phyloP scores from a whole-genome alignment of 306 rosid genomes.

The Cajanus cajan region DNA sequence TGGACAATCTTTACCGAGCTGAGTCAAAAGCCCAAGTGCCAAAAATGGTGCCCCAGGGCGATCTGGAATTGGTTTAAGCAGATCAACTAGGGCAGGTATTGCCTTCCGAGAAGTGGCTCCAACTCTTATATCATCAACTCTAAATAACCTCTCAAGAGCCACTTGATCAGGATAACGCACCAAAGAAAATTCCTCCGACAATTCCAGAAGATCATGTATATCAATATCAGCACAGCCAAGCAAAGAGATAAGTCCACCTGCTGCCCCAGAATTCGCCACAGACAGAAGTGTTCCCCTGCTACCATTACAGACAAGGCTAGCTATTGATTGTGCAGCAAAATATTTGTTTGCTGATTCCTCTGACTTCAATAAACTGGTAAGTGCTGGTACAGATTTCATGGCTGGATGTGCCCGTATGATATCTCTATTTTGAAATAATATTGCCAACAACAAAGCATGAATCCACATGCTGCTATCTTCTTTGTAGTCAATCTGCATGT shows the following conservation, averaged over 20 bases:
- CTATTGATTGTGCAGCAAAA: constrained; percentile 91
- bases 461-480: constrained; percentile 95
- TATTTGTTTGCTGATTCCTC: constrained; percentile 82
- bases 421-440: constrained; percentile 92
- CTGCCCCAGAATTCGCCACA: constrained; percentile 98
- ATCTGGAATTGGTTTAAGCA: constrained; percentile 98
- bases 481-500: constrained; percentile 71
- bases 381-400: constrained; percentile 78
- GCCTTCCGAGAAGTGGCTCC: constrained; percentile 98
- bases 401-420: constrained; percentile 88
- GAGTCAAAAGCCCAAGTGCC: constrained; percentile 88
- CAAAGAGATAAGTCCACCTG: constrained; percentile 88
- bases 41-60: constrained; percentile 99
- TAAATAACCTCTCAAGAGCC: constrained; percentile 88
- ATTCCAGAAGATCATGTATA: constrained; percentile 78
- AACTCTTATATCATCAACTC: constrained; percentile 96
- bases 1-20: constrained; percentile 83
- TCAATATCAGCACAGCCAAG: constrained; percentile 96
- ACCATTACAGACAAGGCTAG: constrained; percentile 97
- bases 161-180: constrained; percentile 94
- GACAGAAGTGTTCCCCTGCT: constrained; percentile 98
- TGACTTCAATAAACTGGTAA: constrained; percentile 80
- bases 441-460: constrained; percentile 78
- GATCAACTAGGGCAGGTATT: constrained; percentile 95
- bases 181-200: constrained; percentile 91